Evolutionary conservation across 2,329 filamentous ascomycete species (phyloP), one percentile per base, ranked within the genome.

Genomic region (Exophiala mesophila): DNA sequence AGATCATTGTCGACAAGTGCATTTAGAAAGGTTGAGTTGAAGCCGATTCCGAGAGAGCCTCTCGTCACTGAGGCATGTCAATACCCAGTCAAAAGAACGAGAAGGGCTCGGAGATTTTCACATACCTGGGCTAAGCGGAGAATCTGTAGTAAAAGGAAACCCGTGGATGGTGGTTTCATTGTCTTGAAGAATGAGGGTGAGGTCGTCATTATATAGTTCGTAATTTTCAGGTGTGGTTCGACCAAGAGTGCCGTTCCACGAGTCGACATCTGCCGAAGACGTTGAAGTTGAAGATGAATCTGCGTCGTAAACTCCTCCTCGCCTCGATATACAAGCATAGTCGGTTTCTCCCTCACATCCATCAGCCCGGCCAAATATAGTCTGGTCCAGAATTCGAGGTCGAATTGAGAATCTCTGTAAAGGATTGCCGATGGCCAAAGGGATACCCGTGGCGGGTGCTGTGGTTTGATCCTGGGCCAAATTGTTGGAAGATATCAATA

Each of bases 1-100:
- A 36, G 8, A 19, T 19, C 30, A n/a, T n/a, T 29, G 3, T 41
- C 30, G 35, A 50, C 33, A 9, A 35, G 33, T 19, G 34, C 38
- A n/a, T 37, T 24, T 3, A 53, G 35, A 23, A 53, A 50, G 8
- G 37, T 43, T n/a, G 47, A 50, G 28, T 47, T 47, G n/a, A 23
- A 15, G 9, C 50, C 50, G 13, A 53, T 20, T 3, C 40, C 40
- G 5, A 53, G 41, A 5, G 19, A 26, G 20, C 15, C 36, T 30
- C 19, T 31, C n/a, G 31, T 28, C 13, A 15, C 39, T 36, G 20
- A 19, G 12, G 13, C 12, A 32, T 32, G 29, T 32, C 29, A 19
- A 21, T n/a, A n/a, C n/a, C n/a, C n/a, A n/a, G n/a, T n/a, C 26
- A 13, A 39, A 20, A 15, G 24, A 21, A 21, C 13, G 15, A 31